These are phyloP conservation scores for Dictyostelium firmibasis DNA, from an alignment of 78 protist species.

Conservation along the genomic window DNA sequence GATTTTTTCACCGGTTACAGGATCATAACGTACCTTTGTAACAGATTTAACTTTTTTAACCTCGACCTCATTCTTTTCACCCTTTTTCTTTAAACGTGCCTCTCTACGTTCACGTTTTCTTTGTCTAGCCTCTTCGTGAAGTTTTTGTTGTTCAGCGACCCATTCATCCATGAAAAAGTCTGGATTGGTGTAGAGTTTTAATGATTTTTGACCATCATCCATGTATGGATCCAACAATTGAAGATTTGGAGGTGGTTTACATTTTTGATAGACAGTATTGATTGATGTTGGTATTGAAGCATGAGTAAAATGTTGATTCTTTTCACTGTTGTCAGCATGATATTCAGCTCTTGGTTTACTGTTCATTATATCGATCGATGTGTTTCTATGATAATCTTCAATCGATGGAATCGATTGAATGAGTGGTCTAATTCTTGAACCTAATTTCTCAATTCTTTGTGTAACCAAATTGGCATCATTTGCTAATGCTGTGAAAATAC, in stretches of 20 bases:
- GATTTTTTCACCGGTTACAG: slow-evolving; percentile 75
- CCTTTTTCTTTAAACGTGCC: slow-evolving; percentile 63
- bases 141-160: slow-evolving; percentile 61
- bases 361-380: slow-evolving; percentile 37
- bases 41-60: slow-evolving; percentile 12
- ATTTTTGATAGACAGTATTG: slow-evolving; percentile 19
- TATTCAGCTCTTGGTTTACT: slow-evolving; percentile 65
- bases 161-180: slow-evolving; percentile 80
- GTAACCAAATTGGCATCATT: slow-evolving; percentile 6
- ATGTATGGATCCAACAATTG: slow-evolving; percentile 60
- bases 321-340: slow-evolving; percentile 62
- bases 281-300: slow-evolving; percentile 12
- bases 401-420: neutral
- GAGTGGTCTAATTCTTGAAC: slow-evolving; percentile 32
- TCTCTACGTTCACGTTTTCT: slow-evolving; percentile 71
- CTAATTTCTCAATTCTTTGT: slow-evolving; percentile 8
- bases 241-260: slow-evolving; percentile 60
- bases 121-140: slow-evolving; percentile 52
- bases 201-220: slow-evolving; percentile 49
- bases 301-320: slow-evolving; percentile 41
- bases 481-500: slow-evolving; percentile 28
- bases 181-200: slow-evolving; percentile 75
- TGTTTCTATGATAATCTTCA: slow-evolving; percentile 32
- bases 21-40: slow-evolving; percentile 69
- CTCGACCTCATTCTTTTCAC: neutral